Conservation (phyloP, 2,329 filamentous ascomycete genomes). For the Purpureocillium lavendulum region DNA sequence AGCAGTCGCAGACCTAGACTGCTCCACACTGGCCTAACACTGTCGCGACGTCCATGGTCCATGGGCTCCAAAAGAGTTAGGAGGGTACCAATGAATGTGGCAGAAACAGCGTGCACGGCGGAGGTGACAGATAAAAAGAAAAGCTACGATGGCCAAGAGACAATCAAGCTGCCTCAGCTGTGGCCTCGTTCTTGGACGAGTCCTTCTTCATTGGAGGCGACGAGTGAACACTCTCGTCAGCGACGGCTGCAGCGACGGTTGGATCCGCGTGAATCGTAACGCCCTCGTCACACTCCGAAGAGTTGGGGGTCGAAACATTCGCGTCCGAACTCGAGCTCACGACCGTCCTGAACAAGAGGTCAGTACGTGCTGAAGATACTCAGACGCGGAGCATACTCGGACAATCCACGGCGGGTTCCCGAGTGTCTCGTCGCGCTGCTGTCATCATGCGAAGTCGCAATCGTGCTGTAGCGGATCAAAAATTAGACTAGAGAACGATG, state of each 20-base stretch:
- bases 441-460: constrained; percentile 20
- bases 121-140: constrained; percentile 6
- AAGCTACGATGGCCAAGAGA: not conserved
- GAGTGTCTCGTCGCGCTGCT: constrained; percentile 18
- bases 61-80: constrained; percentile 10
- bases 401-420: constrained; percentile 22
- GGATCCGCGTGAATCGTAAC: constrained; percentile 46
- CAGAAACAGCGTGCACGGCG: constrained; percentile 1
- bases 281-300: constrained; percentile 44
- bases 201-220: constrained; percentile 40
- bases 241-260: constrained; percentile 25
- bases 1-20: constrained; percentile 25
- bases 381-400: constrained; percentile 24
- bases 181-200: constrained; percentile 17
- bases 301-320: constrained; percentile 27
- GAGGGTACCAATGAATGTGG: constrained; percentile 2
- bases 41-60: constrained; percentile 12
- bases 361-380: constrained; percentile 20
- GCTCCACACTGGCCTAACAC: constrained; percentile 20
- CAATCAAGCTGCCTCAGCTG: constrained; percentile 3
- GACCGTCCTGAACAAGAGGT: constrained; percentile 24
- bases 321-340: constrained; percentile 32
- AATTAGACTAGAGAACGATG: not conserved
- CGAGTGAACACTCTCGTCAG: constrained; percentile 34
- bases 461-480: constrained; percentile 13